Conservation (phyloP, 768 basidiomycete species). For the Termitomyces sp. region DNA sequence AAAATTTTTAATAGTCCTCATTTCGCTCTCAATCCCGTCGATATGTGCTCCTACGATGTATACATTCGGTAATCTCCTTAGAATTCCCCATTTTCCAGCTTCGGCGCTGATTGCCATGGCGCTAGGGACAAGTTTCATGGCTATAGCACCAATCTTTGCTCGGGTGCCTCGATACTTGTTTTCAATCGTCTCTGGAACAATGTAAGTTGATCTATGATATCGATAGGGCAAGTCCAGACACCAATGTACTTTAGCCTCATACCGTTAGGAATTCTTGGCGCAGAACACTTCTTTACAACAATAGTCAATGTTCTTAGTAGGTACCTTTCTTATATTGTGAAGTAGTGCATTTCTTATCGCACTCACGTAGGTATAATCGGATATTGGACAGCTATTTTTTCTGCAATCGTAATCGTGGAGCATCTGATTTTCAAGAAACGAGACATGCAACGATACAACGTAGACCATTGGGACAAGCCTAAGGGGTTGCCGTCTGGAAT, state of each 20-base stretch:
- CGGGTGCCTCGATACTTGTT: conserved; percentile 62
- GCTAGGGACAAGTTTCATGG: conserved; percentile 56
- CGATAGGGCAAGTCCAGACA: background rate
- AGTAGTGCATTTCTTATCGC: background rate
- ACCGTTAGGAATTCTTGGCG: conserved; percentile 67
- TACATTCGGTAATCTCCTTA: conserved; percentile 43
- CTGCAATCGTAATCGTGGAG: conserved; percentile 55
- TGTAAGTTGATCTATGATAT: conserved; percentile 38
- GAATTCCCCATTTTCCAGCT: background rate
- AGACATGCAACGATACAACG: conserved; percentile 43
- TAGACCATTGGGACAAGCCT: conserved; percentile 50
- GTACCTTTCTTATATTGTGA: conserved; percentile 10
- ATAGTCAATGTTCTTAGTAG: conserved; percentile 62
- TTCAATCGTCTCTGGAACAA: conserved; percentile 55
- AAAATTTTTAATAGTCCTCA: conserved; percentile 64
- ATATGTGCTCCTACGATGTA: conserved; percentile 79
- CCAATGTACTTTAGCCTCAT: conserved; percentile 37
- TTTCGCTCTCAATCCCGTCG: conserved; percentile 69
- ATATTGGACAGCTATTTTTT: conserved; percentile 57
- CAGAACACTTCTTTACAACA: conserved; percentile 56
- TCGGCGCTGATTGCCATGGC: background rate
- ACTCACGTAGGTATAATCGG: conserved; percentile 35
- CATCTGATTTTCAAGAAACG: conserved; percentile 59
- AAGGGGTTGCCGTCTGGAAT: conserved; percentile 52
- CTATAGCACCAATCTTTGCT: conserved; percentile 47